Percentiles rank a stretch among this genome's conserved stretches.
Conservation (phyloP, 495 filamentous ascomycete genomes). For the Pyrenula massariospora region DNA sequence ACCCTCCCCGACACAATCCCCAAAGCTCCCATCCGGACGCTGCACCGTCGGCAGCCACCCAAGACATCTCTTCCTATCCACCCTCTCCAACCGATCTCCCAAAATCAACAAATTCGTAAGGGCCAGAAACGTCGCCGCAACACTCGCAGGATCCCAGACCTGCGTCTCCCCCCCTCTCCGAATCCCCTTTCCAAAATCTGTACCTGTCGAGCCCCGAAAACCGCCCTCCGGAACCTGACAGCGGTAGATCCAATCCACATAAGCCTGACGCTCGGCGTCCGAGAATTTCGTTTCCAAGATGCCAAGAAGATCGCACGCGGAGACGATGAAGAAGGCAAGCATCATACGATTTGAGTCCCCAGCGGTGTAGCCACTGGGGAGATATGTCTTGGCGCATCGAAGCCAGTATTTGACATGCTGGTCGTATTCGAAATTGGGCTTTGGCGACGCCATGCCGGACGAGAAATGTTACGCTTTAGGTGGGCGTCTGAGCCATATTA, state of each 20-base stretch:
- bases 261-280: constrained; percentile 43
- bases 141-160: constrained; percentile 66
- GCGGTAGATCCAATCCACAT: constrained; percentile 59
- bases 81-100: constrained; percentile 56
- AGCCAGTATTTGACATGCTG: constrained; percentile 88
- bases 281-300: constrained; percentile 43
- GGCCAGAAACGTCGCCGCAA: constrained; percentile 83
- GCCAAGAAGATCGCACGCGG: constrained; percentile 69
- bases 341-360: constrained; percentile 85
- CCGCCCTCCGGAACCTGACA: constrained; percentile 66
- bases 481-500: too few relatives aligned
- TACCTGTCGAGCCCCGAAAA: constrained; percentile 70
- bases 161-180: constrained; percentile 34
- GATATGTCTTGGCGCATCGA: constrained; percentile 69
- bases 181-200: constrained; percentile 36
- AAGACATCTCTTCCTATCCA: constrained; percentile 41
- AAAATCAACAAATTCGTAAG: constrained; percentile 62
- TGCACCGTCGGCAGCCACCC: constrained; percentile 68
- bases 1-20: constrained; percentile 55
- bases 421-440: constrained; percentile 9
- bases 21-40: constrained; percentile 80
- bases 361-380: constrained; percentile 70
- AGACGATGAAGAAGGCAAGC: constrained; percentile 77
- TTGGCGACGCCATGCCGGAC: background rate
- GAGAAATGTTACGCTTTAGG: too few relatives aligned